A percentile compares a stretch with the other conserved stretches of the same genome.
These are phyloP conservation scores for Leccinum barrowsii DNA, from an alignment of 768 basidiomycete genomes.

Conservation along the genomic window DNA sequence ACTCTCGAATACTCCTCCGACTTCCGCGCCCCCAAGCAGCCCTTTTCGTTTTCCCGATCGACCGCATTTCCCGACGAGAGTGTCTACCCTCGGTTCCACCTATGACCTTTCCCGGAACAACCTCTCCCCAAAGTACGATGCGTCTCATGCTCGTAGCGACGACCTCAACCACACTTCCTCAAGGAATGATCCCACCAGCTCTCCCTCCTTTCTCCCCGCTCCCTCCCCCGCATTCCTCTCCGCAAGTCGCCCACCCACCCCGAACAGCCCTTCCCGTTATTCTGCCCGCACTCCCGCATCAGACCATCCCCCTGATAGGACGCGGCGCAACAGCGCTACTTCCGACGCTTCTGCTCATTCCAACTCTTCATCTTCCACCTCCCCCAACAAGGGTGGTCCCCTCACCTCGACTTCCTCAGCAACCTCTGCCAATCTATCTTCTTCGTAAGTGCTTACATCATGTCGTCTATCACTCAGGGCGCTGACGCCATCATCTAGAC, in stretches of 20 bases:
- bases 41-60: slow-evolving; percentile 47
- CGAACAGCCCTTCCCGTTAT: slow-evolving; percentile 44
- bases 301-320: slow-evolving; percentile 48
- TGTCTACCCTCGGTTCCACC: slow-evolving; percentile 57
- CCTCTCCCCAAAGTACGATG: slow-evolving; percentile 34
- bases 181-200: slow-evolving; percentile 12
- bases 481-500: slow-evolving; percentile 35
- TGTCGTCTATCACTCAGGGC: slow-evolving; percentile 7
- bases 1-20: slow-evolving; percentile 17
- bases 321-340: slow-evolving; percentile 42
- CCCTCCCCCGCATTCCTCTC: slow-evolving; percentile 46
- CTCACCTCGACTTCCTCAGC: slow-evolving; percentile 50
- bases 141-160: slow-evolving; percentile 57
- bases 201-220: slow-evolving; percentile 35
- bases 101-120: slow-evolving; percentile 51
- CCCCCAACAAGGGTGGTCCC: slow-evolving; percentile 40
- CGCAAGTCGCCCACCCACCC: slow-evolving; percentile 58
- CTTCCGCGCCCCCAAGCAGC: slow-evolving; percentile 35
- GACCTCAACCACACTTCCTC: slow-evolving; percentile 57
- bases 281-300: slow-evolving; percentile 51
- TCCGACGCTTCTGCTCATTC: slow-evolving; percentile 57
- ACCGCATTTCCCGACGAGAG: slow-evolving; percentile 54
- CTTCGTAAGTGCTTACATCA: slow-evolving; percentile 47
- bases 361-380: slow-evolving; percentile 45
- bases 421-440: slow-evolving; percentile 51